Percentiles rank a stretch among this genome's conserved stretches.
phyloP scores from a whole-genome alignment of 441 rosid genomes.

The Isatis lusitanica region DNA sequence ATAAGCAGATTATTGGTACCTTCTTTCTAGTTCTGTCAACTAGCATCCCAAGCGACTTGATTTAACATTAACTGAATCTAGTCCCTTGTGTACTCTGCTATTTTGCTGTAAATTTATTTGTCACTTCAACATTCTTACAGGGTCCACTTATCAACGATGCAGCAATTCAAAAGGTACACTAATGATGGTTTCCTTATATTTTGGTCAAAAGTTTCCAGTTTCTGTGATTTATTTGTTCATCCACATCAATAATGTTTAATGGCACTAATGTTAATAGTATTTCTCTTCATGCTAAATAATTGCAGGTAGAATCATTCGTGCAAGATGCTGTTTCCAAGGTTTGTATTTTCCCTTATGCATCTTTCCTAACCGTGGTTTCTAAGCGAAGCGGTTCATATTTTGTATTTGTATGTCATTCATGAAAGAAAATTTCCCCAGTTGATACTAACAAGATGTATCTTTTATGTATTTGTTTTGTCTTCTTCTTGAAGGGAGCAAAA shows the following conservation, averaged over 20 bases:
- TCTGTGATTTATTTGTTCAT: background rate
- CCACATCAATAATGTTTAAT: background rate
- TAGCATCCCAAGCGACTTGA: slow-evolving; percentile 12
- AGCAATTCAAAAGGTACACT: slow-evolving; percentile 78
- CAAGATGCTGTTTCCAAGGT: slow-evolving; percentile 93
- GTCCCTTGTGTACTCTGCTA: slow-evolving; percentile 10
- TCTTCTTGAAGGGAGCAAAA: slow-evolving; percentile 80
- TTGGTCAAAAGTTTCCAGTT: background rate
- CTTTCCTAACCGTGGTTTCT: background rate
- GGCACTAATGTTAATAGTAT: slow-evolving; percentile 14
- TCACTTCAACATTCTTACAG: slow-evolving; percentile 42
- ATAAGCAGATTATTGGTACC: slow-evolving; percentile 10
- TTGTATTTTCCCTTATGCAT: slow-evolving; percentile 29
- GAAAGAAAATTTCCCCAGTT: background rate
- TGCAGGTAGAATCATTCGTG: slow-evolving; percentile 84
- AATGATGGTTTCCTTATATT: slow-evolving; percentile 13
- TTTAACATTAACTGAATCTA: slow-evolving; percentile 8
- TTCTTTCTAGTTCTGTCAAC: background rate
- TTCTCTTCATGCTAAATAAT: slow-evolving; percentile 14
- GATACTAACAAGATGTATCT: slow-evolving; percentile 3
- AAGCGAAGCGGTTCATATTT: background rate
- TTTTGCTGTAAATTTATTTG: slow-evolving; percentile 5
- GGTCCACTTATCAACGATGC: slow-evolving; percentile 98
- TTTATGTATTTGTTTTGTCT: slow-evolving; percentile 22
- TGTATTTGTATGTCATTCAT: slow-evolving; percentile 7